Conservation (phyloP, 805 yeast species). For the Wickerhamia fluorescens region DNA sequence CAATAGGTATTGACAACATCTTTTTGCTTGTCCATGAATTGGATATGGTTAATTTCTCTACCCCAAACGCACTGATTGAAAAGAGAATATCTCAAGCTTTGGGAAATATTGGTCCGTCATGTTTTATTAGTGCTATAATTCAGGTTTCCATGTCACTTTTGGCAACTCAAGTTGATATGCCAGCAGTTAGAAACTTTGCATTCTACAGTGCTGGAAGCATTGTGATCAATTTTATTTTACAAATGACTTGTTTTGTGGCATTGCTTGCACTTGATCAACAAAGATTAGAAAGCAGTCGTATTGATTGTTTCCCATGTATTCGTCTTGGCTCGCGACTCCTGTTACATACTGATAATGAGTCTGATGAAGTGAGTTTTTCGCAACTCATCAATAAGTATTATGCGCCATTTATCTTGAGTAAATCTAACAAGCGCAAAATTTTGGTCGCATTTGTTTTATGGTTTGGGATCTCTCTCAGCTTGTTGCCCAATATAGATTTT, state of each 20-base stretch:
- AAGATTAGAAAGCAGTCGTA: slow-evolving; percentile 49
- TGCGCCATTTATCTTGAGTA: slow-evolving; percentile 53
- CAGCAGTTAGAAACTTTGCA: slow-evolving; percentile 93
- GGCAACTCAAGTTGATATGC: slow-evolving; percentile 84
- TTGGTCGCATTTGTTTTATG: slow-evolving; percentile 50
- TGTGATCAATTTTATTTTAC: slow-evolving; percentile 65
- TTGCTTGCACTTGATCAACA: slow-evolving; percentile 60
- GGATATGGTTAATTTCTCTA: slow-evolving; percentile 39
- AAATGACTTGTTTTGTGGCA: slow-evolving; percentile 75
- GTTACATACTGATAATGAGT: slow-evolving; percentile 7
- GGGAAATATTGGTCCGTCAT: slow-evolving; percentile 80
- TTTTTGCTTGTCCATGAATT: slow-evolving; percentile 81
- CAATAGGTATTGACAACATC: slow-evolving; percentile 94
- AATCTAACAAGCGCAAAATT: slow-evolving; percentile 40
- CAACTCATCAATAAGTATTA: slow-evolving; percentile 40
- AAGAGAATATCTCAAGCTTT: slow-evolving; percentile 58
- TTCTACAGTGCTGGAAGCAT: slow-evolving; percentile 85
- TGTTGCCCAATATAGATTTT: slow-evolving; percentile 61
- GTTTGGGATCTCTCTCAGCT: slow-evolving; percentile 61
- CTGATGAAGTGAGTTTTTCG: slow-evolving; percentile 14
- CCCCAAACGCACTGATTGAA: slow-evolving; percentile 38
- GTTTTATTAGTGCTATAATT: slow-evolving; percentile 65
- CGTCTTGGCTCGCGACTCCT: slow-evolving; percentile 4
- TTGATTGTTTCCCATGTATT: slow-evolving; percentile 59
- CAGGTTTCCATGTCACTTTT: slow-evolving; percentile 75